phyloP scores from a whole-genome alignment of 1,284 basidiomycete genomes.

The Cryptococcus deneoformans region DNA sequence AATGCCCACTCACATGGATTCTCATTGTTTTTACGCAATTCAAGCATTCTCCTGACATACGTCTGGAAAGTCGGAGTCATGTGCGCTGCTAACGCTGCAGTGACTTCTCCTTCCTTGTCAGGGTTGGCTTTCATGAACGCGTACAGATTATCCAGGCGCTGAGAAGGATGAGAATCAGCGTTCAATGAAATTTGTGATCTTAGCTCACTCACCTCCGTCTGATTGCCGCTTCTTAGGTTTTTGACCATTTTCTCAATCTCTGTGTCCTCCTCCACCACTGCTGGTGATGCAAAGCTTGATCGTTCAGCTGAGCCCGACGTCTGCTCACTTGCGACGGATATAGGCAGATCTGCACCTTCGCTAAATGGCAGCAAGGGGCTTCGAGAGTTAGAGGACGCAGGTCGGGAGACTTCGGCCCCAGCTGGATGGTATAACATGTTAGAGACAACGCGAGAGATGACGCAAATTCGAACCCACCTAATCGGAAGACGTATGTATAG shows the following conservation, averaged over 20 bases:
- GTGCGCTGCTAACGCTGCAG: constrained; percentile 52
- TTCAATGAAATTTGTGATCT: not conserved
- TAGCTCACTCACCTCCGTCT: constrained; percentile 20
- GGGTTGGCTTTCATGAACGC: constrained; percentile 91
- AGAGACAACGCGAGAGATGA: not conserved
- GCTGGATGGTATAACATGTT: constrained; percentile 50
- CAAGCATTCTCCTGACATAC: constrained; percentile 39
- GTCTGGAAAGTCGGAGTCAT: constrained; percentile 35
- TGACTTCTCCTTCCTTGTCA: constrained; percentile 78
- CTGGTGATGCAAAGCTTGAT: constrained; percentile 1
- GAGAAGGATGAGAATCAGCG: constrained; percentile 51
- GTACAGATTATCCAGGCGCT: constrained; percentile 94
- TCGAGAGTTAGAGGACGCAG: constrained; percentile 62
- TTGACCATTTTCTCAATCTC: constrained; percentile 23
- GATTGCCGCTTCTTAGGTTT: constrained; percentile 17
- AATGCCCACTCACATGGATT: constrained; percentile 25
- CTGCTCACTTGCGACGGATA: constrained; percentile 5
- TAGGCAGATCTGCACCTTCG: constrained; percentile 49
- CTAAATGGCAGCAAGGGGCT: constrained; percentile 55
- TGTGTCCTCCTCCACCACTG: constrained; percentile 10
- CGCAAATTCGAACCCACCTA: constrained; percentile 55
- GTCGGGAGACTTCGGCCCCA: constrained; percentile 70
- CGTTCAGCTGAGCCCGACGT: not conserved
- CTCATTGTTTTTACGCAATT: constrained; percentile 31
- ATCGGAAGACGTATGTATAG: constrained; percentile 56